Evolutionary conservation across 495 filamentous ascomycete species (phyloP).

Genomic region (Tuber aestivum): DNA sequence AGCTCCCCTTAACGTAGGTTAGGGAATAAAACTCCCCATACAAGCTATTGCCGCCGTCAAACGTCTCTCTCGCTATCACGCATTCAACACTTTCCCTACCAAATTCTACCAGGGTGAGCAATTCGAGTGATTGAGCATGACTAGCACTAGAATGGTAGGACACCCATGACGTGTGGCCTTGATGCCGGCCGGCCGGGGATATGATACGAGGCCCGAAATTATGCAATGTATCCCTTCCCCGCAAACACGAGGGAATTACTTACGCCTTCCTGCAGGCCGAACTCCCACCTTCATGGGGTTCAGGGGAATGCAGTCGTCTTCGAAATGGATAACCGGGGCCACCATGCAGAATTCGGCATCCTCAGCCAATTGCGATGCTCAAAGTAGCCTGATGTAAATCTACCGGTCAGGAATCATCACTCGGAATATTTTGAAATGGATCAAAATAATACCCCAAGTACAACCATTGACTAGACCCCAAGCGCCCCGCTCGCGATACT

Average conservation of each 20-base stretch:
- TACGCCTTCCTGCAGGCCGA: slow-evolving; percentile 1
- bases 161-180: background rate
- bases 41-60: background rate
- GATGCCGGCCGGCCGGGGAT: background rate
- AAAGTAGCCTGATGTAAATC: background rate
- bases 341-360: background rate
- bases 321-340: background rate
- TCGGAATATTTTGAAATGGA: background rate
- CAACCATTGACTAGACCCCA: background rate
- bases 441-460: background rate
- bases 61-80: background rate
- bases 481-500: background rate
- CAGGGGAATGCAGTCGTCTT: background rate
- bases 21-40: background rate
- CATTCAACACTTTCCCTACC: background rate
- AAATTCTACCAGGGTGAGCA: background rate
- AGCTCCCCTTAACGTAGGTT: background rate
- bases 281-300: background rate
- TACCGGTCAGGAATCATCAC: background rate
- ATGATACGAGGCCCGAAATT: background rate
- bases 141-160: background rate
- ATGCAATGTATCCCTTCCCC: background rate
- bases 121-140: background rate
- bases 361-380: background rate
- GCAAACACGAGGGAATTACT: slow-evolving; percentile 2